phyloP scores from a whole-genome alignment of 371 early-diverging fungal species.

The Batkoa obscura region DNA sequence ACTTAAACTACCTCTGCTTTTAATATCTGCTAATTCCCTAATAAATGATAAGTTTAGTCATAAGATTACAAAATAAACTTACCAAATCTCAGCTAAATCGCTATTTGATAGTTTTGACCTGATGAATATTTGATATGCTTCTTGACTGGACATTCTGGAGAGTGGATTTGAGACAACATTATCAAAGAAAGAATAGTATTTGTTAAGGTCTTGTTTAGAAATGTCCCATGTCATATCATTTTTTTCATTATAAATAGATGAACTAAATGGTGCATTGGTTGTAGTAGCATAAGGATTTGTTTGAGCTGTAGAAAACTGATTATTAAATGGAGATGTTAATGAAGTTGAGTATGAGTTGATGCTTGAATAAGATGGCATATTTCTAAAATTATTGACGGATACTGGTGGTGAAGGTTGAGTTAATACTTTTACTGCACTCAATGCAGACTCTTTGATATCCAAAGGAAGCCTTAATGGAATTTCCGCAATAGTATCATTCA shows the following conservation, averaged over 20 bases:
- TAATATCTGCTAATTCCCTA: constrained; percentile 56
- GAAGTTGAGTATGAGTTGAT: too few relatives aligned
- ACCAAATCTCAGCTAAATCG: constrained; percentile 50
- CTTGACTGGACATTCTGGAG: constrained; percentile 8
- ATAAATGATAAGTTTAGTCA: not conserved
- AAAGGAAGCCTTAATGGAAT: constrained; percentile 37
- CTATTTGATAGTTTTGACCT: constrained; percentile 46
- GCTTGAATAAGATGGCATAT: too few relatives aligned
- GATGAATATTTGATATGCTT: constrained; percentile 50
- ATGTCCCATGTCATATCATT: constrained; percentile 3
- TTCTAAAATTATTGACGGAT: not conserved
- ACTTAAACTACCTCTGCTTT: constrained; percentile 70
- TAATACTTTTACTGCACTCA: not conserved
- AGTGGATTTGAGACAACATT: not conserved
- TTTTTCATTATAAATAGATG: not conserved
- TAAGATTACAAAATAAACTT: not conserved
- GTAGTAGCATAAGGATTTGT: too few relatives aligned
- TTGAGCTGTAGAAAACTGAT: too few relatives aligned
- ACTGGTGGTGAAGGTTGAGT: not conserved
- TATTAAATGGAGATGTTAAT: too few relatives aligned
- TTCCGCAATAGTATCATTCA: constrained; percentile 28
- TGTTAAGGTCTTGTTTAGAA: not conserved
- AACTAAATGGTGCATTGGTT: too few relatives aligned
- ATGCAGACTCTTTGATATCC: not conserved
- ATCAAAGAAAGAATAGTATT: constrained; percentile 2